Evolutionary conservation across 2,329 filamentous ascomycete species (phyloP), one percentile per base, ranked within the genome.

Genomic region (Fusarium anthophilum): DNA sequence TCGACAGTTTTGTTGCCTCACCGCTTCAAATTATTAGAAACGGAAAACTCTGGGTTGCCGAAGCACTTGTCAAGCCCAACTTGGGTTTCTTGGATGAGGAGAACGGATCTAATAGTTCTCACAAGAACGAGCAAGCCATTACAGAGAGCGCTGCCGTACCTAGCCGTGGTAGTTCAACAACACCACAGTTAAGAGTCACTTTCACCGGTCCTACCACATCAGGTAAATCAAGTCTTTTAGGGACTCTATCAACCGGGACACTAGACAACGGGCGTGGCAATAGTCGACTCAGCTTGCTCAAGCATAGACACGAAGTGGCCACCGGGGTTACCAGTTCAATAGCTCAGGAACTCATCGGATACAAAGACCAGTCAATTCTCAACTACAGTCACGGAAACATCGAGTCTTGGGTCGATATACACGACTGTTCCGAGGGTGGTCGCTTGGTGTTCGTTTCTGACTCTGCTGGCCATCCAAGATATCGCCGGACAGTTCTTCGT

Each of bases 261-360:
- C 85, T 98, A 24, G 96, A 99, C 80, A 98, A 98, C 81, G 96
- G 96, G 1, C 89, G 95, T 72, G 96, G 96, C 1, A 96, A 95
- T 80, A 97, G 94, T 80, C 90, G 96, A 60, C 86, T 98, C 32
- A 96, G 94, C 78, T 87, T 98, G 57, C 86, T 99, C 37, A 98
- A 95, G 80, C 96, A 99, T 82, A 91, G 94, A 17, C 96, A 99
- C 80, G 96, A 99, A 81, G 93, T 98, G 65, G 92, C 89, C 7
- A 97, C 96, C 6, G 96, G 96, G 2, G 88, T 98, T 72, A 99
- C 96, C 4, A 98, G 95, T 80, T 98, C 96, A 11, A 92, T 99
- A 50, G 94, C 96, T 0, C 96, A 98, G 79, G 96, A 98, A 81
- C 87, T 99, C 15, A 89, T 99, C 70, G 96, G 96, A 13, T 99